Base-by-base conservation (phyloP, 495 filamentous ascomycete species). In the Saxophila tyrrhenica region DNA sequence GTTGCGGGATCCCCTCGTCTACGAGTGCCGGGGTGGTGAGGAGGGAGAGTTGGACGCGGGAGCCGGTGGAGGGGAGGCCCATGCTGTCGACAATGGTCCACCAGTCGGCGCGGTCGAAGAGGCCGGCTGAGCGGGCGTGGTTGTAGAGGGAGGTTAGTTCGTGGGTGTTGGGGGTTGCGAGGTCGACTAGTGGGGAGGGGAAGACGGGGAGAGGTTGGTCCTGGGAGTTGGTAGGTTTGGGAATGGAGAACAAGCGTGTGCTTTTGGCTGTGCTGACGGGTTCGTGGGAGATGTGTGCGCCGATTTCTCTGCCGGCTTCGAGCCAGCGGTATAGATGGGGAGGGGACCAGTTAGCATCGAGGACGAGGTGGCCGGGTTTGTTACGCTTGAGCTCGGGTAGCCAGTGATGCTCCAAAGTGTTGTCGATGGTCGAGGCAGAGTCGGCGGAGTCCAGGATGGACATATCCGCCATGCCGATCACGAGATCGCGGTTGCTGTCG, bases 401-500 rank as follows among this genome's bases (percentile, higher is more conserved):
- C 83, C 83, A 87, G 63, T 69, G 77, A 57, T 55, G 62, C 65
- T 67, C 38, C 2, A 60, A 49, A 39, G 73, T 67, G 5, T 57
- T 59, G n/a, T 73, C 64, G 52, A 76, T 35, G 3, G 48, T 39
- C 7, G 23, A 21, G 13, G 44, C 43, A 29, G 45, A 46, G 22
- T 39, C 38, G 9, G 39, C 17, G 15, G 70, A 61, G 8, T 88
- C 81, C 55, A 95, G 75, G 63, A 98, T 92, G 48, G 71, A 73
- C 88, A 97, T 95, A 65, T 98, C 92, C 17, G 92, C 88, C 85
- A 95, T 94, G 49, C 87, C 90, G 43, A 95, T 64, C 2, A 86
- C 73, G 10, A 98, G 77, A 53, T 89, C 82, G 61, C 90, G 92
- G 23, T 84, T 77, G 1, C 70, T 71, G 64, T 91, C 86, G 67